Evolutionary conservation across 2,329 filamentous ascomycete species (phyloP).

Genomic region (Apiospora koreana): DNA sequence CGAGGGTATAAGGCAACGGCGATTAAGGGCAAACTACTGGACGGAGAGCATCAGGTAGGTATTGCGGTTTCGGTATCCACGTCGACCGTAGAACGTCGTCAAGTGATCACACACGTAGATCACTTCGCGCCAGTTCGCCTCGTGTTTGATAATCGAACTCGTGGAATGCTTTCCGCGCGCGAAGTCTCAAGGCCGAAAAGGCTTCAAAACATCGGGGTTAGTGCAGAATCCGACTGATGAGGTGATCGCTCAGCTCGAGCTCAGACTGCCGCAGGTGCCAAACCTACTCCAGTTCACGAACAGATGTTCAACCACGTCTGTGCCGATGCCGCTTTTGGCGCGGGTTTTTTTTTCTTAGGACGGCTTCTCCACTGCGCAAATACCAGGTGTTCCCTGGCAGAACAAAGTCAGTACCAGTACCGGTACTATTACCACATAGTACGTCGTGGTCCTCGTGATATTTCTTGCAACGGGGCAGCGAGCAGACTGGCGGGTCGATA

Average conservation of each 20-base stretch:
- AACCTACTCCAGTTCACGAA: conserved; percentile 1
- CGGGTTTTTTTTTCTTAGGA: not conserved
- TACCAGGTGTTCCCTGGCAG: conserved; percentile 1
- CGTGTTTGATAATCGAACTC: not conserved
- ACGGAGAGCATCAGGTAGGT: not conserved
- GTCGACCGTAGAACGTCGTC: not conserved
- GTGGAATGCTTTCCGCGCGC: not conserved
- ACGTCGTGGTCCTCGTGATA: not conserved
- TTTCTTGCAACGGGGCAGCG: not conserved
- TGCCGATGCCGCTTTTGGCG: conserved; percentile 8
- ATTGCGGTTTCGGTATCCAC: not conserved
- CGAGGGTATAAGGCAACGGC: not conserved
- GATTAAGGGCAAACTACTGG: not conserved
- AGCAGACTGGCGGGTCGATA: not conserved
- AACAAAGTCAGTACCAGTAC: not conserved
- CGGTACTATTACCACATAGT: no score
- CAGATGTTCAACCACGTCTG: conserved; percentile 2
- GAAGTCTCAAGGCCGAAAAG: not conserved
- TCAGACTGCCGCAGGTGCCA: not conserved
- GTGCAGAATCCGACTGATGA: not conserved
- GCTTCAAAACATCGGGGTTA: not conserved
- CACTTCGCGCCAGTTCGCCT: not conserved
- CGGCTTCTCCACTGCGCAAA: not conserved
- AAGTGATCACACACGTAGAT: not conserved
- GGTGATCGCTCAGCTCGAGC: not conserved